phyloP scores from a whole-genome alignment of 2,329 filamentous ascomycete genomes.

The Scytalidium sp. region DNA sequence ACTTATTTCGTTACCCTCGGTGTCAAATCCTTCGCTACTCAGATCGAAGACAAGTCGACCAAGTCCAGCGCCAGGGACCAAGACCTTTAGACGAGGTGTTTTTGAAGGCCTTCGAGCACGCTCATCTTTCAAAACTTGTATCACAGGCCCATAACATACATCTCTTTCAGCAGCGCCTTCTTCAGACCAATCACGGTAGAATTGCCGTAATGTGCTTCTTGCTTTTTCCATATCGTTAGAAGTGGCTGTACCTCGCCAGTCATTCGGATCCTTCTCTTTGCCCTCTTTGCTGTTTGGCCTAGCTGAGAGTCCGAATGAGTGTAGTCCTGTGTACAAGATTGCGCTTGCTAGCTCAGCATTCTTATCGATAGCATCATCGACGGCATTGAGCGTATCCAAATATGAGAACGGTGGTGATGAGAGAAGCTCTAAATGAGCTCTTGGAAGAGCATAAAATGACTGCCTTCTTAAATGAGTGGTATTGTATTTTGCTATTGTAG shows the following conservation, averaged over 20 bases:
- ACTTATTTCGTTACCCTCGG: conserved; percentile 93
- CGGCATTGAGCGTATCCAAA: conserved; percentile 70
- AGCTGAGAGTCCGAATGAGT: conserved; percentile 55
- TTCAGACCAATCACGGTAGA: conserved; percentile 90
- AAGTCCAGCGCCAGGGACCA: conserved; percentile 87
- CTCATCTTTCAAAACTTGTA: conserved; percentile 59
- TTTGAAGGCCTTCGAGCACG: conserved; percentile 17
- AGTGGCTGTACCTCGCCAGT: conserved; percentile 70
- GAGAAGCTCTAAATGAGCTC: conserved; percentile 79
- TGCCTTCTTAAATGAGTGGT: conserved; percentile 87
- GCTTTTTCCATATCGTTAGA: conserved; percentile 83
- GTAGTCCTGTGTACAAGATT: conserved; percentile 69
- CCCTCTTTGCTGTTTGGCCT: conserved; percentile 4
- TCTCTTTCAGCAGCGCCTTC: conserved; percentile 72
- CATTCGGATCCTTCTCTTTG: conserved; percentile 19
- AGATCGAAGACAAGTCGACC: conserved; percentile 89
- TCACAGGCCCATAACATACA: conserved; percentile 73
- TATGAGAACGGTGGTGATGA: conserved; percentile 79
- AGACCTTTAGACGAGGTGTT: conserved; percentile 53
- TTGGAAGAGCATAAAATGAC: conserved; percentile 88
- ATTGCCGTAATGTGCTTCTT: conserved; percentile 85
- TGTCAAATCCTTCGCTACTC: conserved; percentile 66
- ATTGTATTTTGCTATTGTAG: conserved; percentile 81
- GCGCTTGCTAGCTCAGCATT: conserved; percentile 81
- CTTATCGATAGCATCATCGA: conserved; percentile 84